A percentile compares a stretch with the other conserved stretches of the same genome.
phyloP scores from a whole-genome alignment of 2,329 filamentous ascomycete species.

The Pyricularia sp. region DNA sequence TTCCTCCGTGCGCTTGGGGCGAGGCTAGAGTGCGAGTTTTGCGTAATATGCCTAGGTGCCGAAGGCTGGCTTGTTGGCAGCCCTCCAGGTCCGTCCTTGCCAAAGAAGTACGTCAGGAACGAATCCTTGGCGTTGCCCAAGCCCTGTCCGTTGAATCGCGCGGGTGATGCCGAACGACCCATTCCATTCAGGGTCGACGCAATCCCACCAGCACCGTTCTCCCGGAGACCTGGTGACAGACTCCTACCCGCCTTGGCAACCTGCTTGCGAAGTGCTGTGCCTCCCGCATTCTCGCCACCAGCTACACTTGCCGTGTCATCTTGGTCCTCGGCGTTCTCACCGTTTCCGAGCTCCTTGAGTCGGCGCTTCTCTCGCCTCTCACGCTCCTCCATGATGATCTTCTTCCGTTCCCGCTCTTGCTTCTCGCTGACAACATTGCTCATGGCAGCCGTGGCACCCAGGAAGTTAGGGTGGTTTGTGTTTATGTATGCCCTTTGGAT shows the following conservation, averaged over 20 bases:
- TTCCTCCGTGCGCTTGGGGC: constrained; percentile 73
- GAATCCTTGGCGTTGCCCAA: constrained; percentile 68
- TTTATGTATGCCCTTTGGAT: constrained; percentile 99
- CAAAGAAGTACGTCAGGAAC: constrained; percentile 98
- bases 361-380: constrained; percentile 77
- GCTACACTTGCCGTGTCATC: constrained; percentile 43
- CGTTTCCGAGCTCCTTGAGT: constrained; percentile 81
- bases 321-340: constrained; percentile 56
- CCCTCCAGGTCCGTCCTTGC: constrained; percentile 67
- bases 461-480: constrained; percentile 97
- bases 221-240: constrained; percentile 71
- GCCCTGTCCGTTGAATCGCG: constrained; percentile 49
- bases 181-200: constrained; percentile 57
- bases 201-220: constrained; percentile 50
- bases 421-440: constrained; percentile 91
- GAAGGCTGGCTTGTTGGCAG: constrained; percentile 30
- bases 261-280: constrained; percentile 47
- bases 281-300: constrained; percentile 40
- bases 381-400: constrained; percentile 70
- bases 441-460: constrained; percentile 95
- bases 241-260: constrained; percentile 42
- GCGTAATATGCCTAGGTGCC: constrained; percentile 61
- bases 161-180: constrained; percentile 49
- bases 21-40: constrained; percentile 71
- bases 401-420: constrained; percentile 86